Evolutionary conservation across 768 basidiomycete species (phyloP).

Genomic region (Myochromella boudieri): DNA sequence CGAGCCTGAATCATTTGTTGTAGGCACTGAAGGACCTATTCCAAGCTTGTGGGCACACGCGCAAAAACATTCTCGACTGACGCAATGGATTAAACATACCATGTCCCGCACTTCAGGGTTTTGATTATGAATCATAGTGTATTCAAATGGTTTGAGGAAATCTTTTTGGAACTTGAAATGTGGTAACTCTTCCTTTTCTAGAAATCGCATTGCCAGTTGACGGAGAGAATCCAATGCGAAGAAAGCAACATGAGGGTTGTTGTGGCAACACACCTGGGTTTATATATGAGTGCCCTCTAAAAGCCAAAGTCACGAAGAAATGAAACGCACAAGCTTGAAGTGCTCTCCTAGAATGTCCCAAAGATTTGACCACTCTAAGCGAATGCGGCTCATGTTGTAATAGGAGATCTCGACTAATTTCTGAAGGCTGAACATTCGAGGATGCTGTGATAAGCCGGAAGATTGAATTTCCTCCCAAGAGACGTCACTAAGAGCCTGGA

Average conservation of each 20-base stretch:
- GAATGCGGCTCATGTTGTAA: constrained; percentile 98
- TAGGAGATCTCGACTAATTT: constrained; percentile 99
- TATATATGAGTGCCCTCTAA: constrained; percentile 3
- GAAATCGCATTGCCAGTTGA: constrained; percentile 96
- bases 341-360: constrained; percentile 99
- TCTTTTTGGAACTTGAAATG: constrained; percentile 99
- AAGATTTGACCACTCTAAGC: constrained; percentile 96
- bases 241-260: constrained; percentile 93
- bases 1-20: constrained; percentile 98
- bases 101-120: constrained; percentile 97
- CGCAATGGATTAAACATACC: constrained; percentile 48
- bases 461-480: constrained; percentile 99
- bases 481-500: constrained; percentile 91
- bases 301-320: constrained; percentile 1
- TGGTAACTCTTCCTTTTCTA: constrained; percentile 96
- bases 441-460: constrained; percentile 90
- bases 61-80: not conserved
- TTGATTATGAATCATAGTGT: constrained; percentile 95
- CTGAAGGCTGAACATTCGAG: constrained; percentile 93
- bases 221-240: constrained; percentile 96
- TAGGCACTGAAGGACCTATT: constrained; percentile 91
- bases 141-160: constrained; percentile 96
- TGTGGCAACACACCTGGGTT: constrained; percentile 93
- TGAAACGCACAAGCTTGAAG: constrained; percentile 81
- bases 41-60: not conserved